phyloP scores from a whole-genome alignment of 2,329 filamentous ascomycete genomes.

The Arthrobotrys iridis region DNA sequence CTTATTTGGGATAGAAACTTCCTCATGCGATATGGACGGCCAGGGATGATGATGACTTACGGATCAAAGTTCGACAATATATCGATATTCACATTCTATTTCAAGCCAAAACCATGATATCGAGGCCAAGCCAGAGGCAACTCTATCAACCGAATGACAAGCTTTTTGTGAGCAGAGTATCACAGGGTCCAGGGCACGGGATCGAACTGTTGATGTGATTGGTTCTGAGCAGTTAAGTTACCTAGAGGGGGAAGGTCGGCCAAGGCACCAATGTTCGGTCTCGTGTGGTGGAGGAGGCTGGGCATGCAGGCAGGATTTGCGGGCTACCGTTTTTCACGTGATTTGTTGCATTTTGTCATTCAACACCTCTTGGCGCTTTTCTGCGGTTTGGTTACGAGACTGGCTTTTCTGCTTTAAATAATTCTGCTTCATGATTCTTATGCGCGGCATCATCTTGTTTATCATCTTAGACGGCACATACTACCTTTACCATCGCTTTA shows the following conservation, averaged over 20 bases:
- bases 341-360: no score
- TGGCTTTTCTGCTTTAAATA: no score
- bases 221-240: background rate
- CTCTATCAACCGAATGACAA: slow-evolving; percentile 33
- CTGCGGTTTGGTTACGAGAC: no score
- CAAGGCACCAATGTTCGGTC: slow-evolving; percentile 21
- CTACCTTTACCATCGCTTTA: no score
- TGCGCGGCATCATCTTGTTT: no score
- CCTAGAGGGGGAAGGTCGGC: slow-evolving; percentile 42
- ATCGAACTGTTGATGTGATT: slow-evolving; percentile 26
- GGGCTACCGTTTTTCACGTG: no score
- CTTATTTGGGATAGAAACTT: slow-evolving; percentile 28
- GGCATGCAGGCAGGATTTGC: no score
- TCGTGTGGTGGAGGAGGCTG: no score
- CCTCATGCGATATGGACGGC: slow-evolving; percentile 14
- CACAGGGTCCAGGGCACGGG: slow-evolving; percentile 45
- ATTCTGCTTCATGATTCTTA: no score
- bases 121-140: slow-evolving; percentile 24
- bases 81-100: slow-evolving; percentile 43
- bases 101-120: slow-evolving; percentile 21
- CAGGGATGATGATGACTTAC: slow-evolving; percentile 28
- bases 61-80: slow-evolving; percentile 1
- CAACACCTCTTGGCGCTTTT: no score
- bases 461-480: no score
- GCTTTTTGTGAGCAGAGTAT: slow-evolving; percentile 25